phyloP scores from a whole-genome alignment of 1,284 basidiomycete species.

The Ceratobasidium sp. region DNA sequence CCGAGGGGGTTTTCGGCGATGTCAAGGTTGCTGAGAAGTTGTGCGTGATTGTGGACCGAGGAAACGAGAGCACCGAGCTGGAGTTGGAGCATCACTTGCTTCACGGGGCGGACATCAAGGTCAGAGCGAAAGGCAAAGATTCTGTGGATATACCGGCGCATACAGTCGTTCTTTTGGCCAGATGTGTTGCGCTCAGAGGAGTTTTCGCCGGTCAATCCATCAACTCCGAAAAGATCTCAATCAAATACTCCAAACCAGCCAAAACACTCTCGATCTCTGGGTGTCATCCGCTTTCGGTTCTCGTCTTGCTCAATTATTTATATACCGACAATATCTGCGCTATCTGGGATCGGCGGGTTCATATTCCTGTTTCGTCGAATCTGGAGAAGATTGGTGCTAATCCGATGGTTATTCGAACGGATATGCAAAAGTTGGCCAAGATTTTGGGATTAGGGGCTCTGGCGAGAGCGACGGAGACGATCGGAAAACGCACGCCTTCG shows the following conservation, averaged over 20 bases:
- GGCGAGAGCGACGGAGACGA: constrained; percentile 51
- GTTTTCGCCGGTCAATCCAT: constrained; percentile 54
- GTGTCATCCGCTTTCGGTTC: constrained; percentile 68
- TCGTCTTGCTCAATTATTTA: constrained; percentile 84
- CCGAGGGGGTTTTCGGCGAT: constrained; percentile 51
- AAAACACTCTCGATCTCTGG: constrained; percentile 55
- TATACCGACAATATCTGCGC: constrained; percentile 87
- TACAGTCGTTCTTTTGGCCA: constrained; percentile 66
- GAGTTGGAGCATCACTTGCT: constrained; percentile 38
- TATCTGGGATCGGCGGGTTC: constrained; percentile 84
- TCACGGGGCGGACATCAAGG: constrained; percentile 69
- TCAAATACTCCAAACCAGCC: constrained; percentile 45
- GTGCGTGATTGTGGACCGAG: constrained; percentile 47
- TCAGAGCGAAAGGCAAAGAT: constrained; percentile 50
- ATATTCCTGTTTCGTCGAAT: constrained; percentile 56
- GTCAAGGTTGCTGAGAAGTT: constrained; percentile 48
- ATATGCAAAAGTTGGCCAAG: constrained; percentile 64
- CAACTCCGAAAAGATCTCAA: constrained; percentile 46
- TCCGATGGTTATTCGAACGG: constrained; percentile 63
- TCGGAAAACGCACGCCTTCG: constrained; percentile 47
- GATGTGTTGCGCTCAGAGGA: constrained; percentile 60
- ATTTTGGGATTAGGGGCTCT: constrained; percentile 65
- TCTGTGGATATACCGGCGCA: constrained; percentile 68
- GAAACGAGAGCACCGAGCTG: not conserved
- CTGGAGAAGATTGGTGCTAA: constrained; percentile 55